Base-by-base conservation (phyloP, 1,284 basidiomycete species). In the Mycena sp. region DNA sequence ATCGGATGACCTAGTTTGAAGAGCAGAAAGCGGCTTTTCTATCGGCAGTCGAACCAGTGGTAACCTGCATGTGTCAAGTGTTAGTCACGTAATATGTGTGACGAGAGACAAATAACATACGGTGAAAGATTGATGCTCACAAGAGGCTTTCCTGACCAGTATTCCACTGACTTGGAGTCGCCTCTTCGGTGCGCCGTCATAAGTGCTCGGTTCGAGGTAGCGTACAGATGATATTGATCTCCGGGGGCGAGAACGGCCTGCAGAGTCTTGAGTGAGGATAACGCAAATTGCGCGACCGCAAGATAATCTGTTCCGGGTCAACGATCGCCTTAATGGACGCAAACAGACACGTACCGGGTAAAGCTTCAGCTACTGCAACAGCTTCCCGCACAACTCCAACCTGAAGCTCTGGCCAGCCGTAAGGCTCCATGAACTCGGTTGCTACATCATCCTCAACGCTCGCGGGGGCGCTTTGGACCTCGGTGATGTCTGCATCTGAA, bases 361-460 rank as follows among this genome's bases (percentile, higher is more conserved):
- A 83, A 20, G 95, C 90, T 81, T 99, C 96, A 5, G 95, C 94
- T 13, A 98, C 91, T 0, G 93, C 91, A 44, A 98, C 92, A 0
- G 96, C 95, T 79, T 99, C 97, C 61, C 96, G 90, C 48, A 99
- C 87, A 41, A 97, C 90, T 41, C 95, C 95, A 41, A 97, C 88
- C 82, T 98, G 97, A 61, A 99, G 85, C 78, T 96, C 95, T 1
- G 95, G 92, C 97, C 97, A 99, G 1, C 97, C 96, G 79, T 93
- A 96, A 4, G 87, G 82, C 72, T 89, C 88, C 34, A 81, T 79
- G 44, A 83, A 77, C 44, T 82, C 80, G 46, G 84, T 82, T 16
- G 81, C 74, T 9, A 79, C 72, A 55, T 88, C 81, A 50, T 85
- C 83, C 46, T 85, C 82, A 72, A 66, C 65, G 70, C 30, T 76